phyloP scores from a whole-genome alignment of 208 protist genomes.

The Trypanosoma cruzi region DNA sequence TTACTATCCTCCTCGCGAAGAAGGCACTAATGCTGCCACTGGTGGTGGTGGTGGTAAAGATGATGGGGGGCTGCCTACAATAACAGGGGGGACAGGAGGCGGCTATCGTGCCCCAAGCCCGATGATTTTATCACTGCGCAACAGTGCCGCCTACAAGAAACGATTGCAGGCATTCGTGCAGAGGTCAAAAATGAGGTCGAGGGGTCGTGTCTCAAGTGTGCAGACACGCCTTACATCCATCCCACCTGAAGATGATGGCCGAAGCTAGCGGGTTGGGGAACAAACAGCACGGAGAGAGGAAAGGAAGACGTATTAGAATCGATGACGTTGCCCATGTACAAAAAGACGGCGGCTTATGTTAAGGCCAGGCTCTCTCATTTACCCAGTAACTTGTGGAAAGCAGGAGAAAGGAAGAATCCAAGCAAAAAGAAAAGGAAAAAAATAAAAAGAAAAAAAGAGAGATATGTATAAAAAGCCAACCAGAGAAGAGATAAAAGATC shows the following conservation, averaged over 20 bases:
- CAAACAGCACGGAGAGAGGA: neutral
- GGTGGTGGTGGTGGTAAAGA: constrained; percentile 24
- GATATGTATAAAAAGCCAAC: no score
- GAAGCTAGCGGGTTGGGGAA: neutral
- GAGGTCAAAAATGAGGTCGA: constrained; percentile 15
- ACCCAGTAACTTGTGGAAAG: neutral
- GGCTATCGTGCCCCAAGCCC: constrained; percentile 80
- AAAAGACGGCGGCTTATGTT: neutral
- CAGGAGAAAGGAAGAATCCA: neutral
- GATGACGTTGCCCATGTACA: neutral
- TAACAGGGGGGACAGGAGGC: constrained; percentile 20
- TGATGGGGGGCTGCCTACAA: constrained; percentile 32
- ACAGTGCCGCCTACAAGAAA: constrained; percentile 48
- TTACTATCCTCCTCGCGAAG: neutral
- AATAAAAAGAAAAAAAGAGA: neutral
- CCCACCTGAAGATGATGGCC: constrained; percentile 5
- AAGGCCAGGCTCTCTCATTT: neutral
- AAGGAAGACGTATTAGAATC: neutral
- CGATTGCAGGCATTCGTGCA: constrained; percentile 26
- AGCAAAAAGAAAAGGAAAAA: neutral
- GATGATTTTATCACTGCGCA: constrained; percentile 87
- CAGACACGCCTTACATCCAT: neutral
- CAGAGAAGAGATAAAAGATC: no score
- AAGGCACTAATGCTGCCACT: neutral
- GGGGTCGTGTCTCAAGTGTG: neutral